Percentiles rank a stretch among this genome's conserved stretches.
Conservation (phyloP, 345 rosid genomes). For the Eucalyptus camaldulensis region DNA sequence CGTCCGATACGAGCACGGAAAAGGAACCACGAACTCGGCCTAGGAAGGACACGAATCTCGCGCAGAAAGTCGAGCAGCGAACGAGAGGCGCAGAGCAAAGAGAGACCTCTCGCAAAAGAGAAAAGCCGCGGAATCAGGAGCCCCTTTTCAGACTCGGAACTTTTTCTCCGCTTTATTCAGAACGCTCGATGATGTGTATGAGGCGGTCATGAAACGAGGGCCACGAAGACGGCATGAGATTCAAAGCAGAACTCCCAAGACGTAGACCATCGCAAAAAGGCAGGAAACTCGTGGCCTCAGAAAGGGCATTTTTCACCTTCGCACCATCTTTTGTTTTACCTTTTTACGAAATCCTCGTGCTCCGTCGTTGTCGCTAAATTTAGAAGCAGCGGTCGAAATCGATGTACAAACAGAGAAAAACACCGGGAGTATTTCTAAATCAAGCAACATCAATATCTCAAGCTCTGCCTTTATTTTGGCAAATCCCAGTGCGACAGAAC, state of each 20-base stretch:
- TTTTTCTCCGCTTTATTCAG: neutral
- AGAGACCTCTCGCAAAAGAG: neutral
- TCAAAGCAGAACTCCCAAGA: neutral
- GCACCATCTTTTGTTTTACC: neutral
- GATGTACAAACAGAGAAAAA: neutral
- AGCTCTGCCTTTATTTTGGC: neutral
- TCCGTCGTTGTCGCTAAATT: neutral
- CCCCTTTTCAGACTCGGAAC: neutral
- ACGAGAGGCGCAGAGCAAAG: neutral
- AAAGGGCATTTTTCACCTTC: neutral
- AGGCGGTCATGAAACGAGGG: neutral
- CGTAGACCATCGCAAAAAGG: neutral
- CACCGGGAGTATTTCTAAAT: neutral
- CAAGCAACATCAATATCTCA: neutral
- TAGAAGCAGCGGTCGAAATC: neutral
- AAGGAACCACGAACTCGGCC: neutral
- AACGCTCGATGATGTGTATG: neutral
- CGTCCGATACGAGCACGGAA: neutral
- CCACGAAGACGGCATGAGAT: constrained; percentile 17
- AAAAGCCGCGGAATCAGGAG: neutral
- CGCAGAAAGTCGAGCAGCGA: neutral
- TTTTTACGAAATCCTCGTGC: neutral
- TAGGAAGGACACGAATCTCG: neutral
- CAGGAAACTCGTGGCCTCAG: neutral
- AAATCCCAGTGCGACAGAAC: neutral